Evolutionary conservation across 108 stramenopile species (phyloP).

Genomic region (Chaetoceros tenuissimus): DNA sequence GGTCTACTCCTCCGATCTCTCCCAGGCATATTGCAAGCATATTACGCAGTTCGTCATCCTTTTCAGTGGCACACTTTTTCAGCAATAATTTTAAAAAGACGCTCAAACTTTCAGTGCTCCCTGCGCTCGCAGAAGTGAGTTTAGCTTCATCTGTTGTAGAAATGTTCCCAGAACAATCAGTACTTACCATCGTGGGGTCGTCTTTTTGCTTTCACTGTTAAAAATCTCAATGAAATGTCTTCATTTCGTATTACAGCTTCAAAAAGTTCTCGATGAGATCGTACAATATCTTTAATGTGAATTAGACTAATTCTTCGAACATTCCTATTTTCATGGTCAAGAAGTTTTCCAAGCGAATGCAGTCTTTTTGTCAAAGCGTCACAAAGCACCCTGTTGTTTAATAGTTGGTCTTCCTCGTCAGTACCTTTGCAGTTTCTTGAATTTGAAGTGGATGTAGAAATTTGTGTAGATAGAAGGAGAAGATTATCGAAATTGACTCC

Average conservation of each 20-base stretch:
- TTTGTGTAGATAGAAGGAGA: constrained; percentile 26
- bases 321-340: constrained; percentile 61
- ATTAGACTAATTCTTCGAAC: constrained; percentile 58
- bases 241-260: constrained; percentile 53
- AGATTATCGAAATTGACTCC: constrained; percentile 75
- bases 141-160: background rate
- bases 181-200: background rate
- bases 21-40: constrained; percentile 65
- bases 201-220: constrained; percentile 33
- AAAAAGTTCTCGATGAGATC: constrained; percentile 60
- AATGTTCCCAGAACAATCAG: background rate
- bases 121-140: constrained; percentile 8
- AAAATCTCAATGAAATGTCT: constrained; percentile 46
- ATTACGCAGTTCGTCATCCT: constrained; percentile 38
- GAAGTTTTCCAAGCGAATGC: constrained; percentile 15
- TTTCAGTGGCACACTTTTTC: constrained; percentile 54
- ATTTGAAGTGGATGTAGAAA: background rate
- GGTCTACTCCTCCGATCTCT: constrained; percentile 78
- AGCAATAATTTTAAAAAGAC: constrained; percentile 55
- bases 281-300: constrained; percentile 59
- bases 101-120: constrained; percentile 37
- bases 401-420: background rate
- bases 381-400: constrained; percentile 10
- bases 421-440: background rate
- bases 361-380: constrained; percentile 36